phyloP scores from a whole-genome alignment of 1,139 yeast genomes.

The Lodderomyces orthopsilosis region DNA sequence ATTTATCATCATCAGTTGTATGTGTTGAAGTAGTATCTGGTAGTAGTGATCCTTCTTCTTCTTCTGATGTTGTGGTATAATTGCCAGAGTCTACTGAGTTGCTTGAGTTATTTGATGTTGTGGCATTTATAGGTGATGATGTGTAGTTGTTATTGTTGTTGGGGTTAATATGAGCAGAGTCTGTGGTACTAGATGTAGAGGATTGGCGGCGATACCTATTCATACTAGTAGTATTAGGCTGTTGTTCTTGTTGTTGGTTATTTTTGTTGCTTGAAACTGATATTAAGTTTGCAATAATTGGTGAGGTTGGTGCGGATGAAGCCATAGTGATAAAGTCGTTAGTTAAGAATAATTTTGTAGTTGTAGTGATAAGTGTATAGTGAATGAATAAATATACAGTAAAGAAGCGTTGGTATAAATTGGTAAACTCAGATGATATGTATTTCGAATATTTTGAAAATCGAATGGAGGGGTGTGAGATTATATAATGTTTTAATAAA shows the following conservation, averaged over 20 bases:
- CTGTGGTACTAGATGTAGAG: neutral
- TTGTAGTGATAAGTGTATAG: too few species aligned
- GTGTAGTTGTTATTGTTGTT: slow-evolving; percentile 1
- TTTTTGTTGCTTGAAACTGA: neutral
- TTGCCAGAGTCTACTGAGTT: neutral
- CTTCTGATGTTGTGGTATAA: neutral
- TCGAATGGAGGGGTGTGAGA: too few species aligned
- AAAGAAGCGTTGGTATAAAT: too few species aligned
- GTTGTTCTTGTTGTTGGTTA: neutral
- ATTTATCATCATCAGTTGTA: neutral
- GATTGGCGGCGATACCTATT: neutral
- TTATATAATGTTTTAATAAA: too few species aligned
- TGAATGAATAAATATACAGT: neutral
- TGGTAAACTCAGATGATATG: too few species aligned
- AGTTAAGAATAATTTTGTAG: neutral
- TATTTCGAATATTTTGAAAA: too few species aligned
- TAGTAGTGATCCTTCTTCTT: neutral
- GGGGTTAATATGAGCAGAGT: neutral
- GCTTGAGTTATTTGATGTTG: neutral
- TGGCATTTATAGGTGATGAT: neutral
- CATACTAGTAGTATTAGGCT: neutral
- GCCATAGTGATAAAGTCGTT: too few species aligned
- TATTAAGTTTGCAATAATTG: slow-evolving; percentile 1
- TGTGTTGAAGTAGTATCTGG: neutral
- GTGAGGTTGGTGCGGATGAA: slow-evolving; percentile 1